Percentiles rank a stretch among this genome's conserved stretches.
phyloP scores from a whole-genome alignment of 2,329 filamentous ascomycete species.

The Cephalotrichum gorgonifer region DNA sequence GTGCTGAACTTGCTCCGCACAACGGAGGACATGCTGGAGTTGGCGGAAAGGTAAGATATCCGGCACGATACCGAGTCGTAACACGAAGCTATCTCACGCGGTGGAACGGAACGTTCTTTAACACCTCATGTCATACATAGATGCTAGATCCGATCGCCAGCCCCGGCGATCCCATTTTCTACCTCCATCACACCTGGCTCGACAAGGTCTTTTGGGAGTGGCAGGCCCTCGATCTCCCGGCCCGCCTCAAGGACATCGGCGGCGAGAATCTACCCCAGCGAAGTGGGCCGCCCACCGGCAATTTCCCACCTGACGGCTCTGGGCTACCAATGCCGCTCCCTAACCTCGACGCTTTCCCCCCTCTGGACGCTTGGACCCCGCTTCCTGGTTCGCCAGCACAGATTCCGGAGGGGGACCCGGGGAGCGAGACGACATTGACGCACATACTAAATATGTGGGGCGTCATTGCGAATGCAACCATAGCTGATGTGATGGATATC shows the following conservation, averaged over 20 bases:
- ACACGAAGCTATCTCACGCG: too few species aligned
- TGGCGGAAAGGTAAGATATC: conserved; percentile 9
- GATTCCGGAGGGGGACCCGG: conserved; percentile 2
- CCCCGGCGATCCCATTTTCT: conserved; percentile 21
- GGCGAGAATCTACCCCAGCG: conserved; percentile 16
- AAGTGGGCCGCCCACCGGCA: not conserved
- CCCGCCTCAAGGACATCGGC: conserved; percentile 17
- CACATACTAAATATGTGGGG: conserved; percentile 5
- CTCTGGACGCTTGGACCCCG: not conserved
- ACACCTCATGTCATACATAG: too few species aligned
- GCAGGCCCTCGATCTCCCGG: conserved; percentile 17
- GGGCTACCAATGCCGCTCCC: too few species aligned
- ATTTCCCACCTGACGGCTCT: too few species aligned
- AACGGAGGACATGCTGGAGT: conserved; percentile 14
- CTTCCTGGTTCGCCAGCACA: not conserved
- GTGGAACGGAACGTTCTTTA: too few species aligned
- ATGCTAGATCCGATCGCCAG: conserved; percentile 13
- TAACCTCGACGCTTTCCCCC: not conserved
- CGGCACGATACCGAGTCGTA: too few species aligned
- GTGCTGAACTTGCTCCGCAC: conserved; percentile 17
- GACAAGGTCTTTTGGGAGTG: conserved; percentile 18
- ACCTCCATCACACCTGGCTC: conserved; percentile 16
- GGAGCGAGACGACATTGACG: not conserved
- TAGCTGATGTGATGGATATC: conserved; percentile 7
- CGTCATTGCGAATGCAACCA: conserved; percentile 1